A percentile compares a stretch with the other conserved stretches of the same genome.
These are phyloP conservation scores for Fomitiporia mediterranea DNA, from an alignment of 1,284 basidiomycete species.

Conservation along the genomic window DNA sequence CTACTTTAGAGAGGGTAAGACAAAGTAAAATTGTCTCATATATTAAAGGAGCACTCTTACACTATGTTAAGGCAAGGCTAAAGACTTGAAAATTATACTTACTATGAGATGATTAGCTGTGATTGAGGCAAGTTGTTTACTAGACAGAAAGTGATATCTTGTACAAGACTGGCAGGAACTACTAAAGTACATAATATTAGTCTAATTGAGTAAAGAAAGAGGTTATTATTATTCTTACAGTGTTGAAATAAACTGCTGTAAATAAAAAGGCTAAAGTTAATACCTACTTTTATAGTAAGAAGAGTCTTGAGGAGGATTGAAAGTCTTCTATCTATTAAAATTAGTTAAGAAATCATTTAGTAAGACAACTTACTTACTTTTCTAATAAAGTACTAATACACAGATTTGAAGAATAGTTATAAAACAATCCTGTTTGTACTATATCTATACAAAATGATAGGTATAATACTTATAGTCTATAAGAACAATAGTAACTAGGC, in stretches of 20 bases:
- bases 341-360: neutral
- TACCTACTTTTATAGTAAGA: neutral
- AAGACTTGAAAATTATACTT: neutral
- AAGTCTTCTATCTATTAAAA: neutral
- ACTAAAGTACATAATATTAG: neutral
- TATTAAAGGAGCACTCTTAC: slow-evolving; percentile 1
- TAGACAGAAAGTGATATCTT: neutral
- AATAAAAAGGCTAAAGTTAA: neutral
- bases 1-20: slow-evolving; percentile 5
- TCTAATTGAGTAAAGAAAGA: neutral
- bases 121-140: neutral
- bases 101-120: neutral
- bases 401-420: slow-evolving; percentile 3
- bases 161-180: neutral
- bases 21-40: slow-evolving; percentile 4
- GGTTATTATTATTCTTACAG: neutral
- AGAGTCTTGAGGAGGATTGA: neutral
- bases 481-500: neutral
- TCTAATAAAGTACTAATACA: slow-evolving; percentile 2
- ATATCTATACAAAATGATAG: too few species aligned
- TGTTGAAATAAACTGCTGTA: neutral
- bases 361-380: neutral
- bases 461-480: neutral
- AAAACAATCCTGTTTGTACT: too few species aligned
- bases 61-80: neutral